Conservation (phyloP, 2,329 filamentous ascomycete genomes). For the Aureobasidium melanogenum region DNA sequence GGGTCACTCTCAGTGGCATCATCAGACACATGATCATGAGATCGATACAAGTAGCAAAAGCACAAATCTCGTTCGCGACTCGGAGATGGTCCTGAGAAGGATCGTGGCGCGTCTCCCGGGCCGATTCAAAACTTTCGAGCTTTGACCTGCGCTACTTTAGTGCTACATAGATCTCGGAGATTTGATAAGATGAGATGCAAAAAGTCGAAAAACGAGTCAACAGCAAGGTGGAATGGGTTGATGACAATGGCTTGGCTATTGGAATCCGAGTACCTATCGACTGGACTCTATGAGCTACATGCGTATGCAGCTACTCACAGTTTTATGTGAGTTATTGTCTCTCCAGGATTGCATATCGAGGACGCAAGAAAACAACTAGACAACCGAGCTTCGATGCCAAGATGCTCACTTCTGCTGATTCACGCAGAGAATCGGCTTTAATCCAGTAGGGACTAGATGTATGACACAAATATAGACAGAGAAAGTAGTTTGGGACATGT, state of each 20-base stretch:
- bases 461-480: too few species aligned
- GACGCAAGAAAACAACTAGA: too few species aligned
- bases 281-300: neutral
- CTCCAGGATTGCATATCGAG: too few species aligned
- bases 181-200: conserved; percentile 1
- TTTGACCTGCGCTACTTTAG: neutral
- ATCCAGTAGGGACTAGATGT: too few species aligned
- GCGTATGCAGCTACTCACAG: neutral
- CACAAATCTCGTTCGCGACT: conserved; percentile 1
- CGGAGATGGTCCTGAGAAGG: neutral
- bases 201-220: neutral
- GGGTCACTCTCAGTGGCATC: neutral
- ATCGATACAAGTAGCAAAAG: neutral
- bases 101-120: neutral
- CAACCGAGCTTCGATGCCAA: too few species aligned
- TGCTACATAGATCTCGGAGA: conserved; percentile 4
- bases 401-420: too few species aligned
- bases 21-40: neutral
- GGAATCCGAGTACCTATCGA: neutral
- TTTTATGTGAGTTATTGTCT: too few species aligned
- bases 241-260: neutral
- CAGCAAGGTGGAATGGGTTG: neutral
- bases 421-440: too few species aligned
- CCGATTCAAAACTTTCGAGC: neutral
- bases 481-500: too few species aligned